Conservation (phyloP, 768 basidiomycete genomes). For the Clavulina sp. region DNA sequence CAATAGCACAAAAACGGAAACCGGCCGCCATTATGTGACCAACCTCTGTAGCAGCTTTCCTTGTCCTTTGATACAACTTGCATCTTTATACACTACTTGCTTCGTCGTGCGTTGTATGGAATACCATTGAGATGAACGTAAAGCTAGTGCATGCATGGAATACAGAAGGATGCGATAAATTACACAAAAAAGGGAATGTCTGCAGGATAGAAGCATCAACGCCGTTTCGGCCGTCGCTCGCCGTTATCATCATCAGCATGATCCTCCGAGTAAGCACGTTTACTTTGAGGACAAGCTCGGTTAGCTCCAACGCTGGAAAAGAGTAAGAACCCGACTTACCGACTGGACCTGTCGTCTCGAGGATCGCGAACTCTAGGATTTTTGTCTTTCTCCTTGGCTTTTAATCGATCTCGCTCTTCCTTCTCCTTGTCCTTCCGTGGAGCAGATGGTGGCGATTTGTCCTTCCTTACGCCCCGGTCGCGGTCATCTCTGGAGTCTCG, state of each 20-base stretch:
- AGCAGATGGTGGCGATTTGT: slow-evolving; percentile 4
- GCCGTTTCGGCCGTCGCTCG: slow-evolving; percentile 5
- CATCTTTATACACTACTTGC: too few relatives aligned
- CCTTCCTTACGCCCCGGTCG: background rate
- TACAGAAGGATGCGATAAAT: too few relatives aligned
- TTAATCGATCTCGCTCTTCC: slow-evolving; percentile 1
- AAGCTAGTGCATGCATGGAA: too few relatives aligned
- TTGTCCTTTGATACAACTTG: too few relatives aligned
- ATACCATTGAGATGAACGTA: too few relatives aligned
- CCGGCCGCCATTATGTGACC: background rate
- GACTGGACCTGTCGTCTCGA: background rate
- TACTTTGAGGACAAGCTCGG: background rate
- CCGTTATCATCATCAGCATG: slow-evolving; percentile 4
- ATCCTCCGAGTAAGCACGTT: slow-evolving; percentile 1
- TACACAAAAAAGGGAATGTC: too few relatives aligned
- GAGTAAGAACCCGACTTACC: background rate
- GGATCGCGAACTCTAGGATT: background rate
- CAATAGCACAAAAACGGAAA: slow-evolving; percentile 12
- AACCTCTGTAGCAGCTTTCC: too few relatives aligned
- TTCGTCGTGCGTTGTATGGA: too few relatives aligned
- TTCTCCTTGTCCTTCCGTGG: slow-evolving; percentile 6
- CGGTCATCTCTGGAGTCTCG: slow-evolving; percentile 4
- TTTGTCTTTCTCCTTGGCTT: background rate
- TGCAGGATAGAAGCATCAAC: too few relatives aligned
- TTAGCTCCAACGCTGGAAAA: background rate